Conservation (phyloP, 1,139 yeast genomes). For the Blastobotrys aristatus region DNA sequence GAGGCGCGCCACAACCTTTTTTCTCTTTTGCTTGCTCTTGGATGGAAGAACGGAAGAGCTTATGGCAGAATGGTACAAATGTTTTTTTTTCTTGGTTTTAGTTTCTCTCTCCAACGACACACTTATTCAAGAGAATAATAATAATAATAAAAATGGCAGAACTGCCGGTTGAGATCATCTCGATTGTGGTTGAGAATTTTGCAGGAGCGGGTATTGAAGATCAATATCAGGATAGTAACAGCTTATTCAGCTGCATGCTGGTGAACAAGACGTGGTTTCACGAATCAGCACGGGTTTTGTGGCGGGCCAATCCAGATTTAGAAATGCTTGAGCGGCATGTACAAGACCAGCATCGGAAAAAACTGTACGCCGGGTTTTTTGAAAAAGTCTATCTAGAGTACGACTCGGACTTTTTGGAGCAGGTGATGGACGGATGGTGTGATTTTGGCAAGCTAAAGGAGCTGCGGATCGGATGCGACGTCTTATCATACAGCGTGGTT, state of each 20-base stretch:
- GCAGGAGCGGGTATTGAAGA: conserved; percentile 1
- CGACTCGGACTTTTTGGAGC: not conserved
- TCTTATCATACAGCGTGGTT: not conserved
- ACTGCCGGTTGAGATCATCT: conserved; percentile 1
- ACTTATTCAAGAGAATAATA: no score
- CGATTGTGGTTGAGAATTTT: not conserved
- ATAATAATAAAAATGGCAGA: not conserved
- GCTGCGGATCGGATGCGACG: conserved; percentile 4
- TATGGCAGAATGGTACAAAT: no score
- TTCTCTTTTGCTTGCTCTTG: no score
- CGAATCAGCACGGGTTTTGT: conserved; percentile 1
- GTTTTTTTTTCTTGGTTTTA: no score
- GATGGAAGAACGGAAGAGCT: no score
- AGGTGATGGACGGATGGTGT: not conserved
- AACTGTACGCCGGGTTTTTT: not conserved
- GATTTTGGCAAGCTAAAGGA: not conserved
- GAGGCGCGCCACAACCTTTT: no score
- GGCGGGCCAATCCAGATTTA: conserved; percentile 2
- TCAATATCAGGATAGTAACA: not conserved
- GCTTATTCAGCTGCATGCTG: not conserved
- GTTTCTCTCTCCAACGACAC: no score
- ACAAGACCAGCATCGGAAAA: not conserved
- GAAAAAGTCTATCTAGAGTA: conserved; percentile 5
- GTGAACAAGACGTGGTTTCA: conserved; percentile 6
- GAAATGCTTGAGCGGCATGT: not conserved